phyloP scores from a whole-genome alignment of 345 rosid genomes.

The Melastoma malabathricum region DNA sequence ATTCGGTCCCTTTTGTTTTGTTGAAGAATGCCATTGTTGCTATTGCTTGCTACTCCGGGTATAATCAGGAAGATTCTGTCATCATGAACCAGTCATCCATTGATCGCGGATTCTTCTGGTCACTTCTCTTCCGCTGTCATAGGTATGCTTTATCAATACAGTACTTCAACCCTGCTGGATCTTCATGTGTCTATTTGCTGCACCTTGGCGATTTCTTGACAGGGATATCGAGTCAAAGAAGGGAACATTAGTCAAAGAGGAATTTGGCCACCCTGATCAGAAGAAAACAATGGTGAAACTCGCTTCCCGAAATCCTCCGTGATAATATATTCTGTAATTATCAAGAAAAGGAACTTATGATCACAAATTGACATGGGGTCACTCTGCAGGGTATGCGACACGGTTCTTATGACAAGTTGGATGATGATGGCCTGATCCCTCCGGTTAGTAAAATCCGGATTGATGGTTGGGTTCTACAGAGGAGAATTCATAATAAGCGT shows the following conservation, averaged over 20 bases:
- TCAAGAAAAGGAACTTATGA: too few relatives aligned
- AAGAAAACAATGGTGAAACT: constrained; percentile 63
- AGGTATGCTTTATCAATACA: constrained; percentile 21
- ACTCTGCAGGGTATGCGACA: constrained; percentile 83
- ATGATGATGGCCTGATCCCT: constrained; percentile 98
- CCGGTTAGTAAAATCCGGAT: constrained; percentile 40
- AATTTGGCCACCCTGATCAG: constrained; percentile 92
- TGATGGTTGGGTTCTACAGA: background rate
- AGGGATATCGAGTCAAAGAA: constrained; percentile 99
- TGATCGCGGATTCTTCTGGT: constrained; percentile 93
- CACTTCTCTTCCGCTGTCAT: constrained; percentile 87
- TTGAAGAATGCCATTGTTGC: constrained; percentile 92
- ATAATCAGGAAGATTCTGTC: constrained; percentile 98
- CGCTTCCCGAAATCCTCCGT: constrained; percentile 1
- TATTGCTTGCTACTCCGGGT: constrained; percentile 94
- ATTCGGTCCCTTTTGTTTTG: constrained; percentile 5
- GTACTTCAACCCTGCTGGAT: background rate
- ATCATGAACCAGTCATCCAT: constrained; percentile 96
- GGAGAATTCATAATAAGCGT: background rate
- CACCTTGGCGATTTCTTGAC: constrained; percentile 7
- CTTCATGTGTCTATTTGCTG: background rate
- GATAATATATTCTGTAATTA: constrained; percentile 4
- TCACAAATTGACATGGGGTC: constrained; percentile 5
- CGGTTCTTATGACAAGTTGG: constrained; percentile 94
- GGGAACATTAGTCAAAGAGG: constrained; percentile 98